Evolutionary conservation across 345 rosid species (phyloP), one percentile per base, ranked within the genome.

Genomic region (Combretum micranthum): DNA sequence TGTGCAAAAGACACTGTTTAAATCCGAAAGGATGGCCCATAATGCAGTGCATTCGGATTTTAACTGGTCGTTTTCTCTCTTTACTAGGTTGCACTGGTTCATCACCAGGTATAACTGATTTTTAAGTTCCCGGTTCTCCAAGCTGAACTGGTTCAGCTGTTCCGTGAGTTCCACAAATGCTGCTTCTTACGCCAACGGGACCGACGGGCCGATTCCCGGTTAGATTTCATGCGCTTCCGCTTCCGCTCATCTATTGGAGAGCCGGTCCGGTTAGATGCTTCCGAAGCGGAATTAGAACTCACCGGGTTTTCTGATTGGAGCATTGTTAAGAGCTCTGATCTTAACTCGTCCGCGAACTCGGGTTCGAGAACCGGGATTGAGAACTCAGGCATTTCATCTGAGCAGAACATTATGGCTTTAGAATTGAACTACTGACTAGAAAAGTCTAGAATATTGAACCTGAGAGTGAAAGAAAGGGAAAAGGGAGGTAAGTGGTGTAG

Each of bases 151-250:
- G 78, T 75, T 72, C 56, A 68, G 52, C 63, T 79, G 74, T 14
- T 77, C 73, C 3, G 84, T 64, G 42, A 85, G 68, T 47, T 82
- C 68, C 75, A 87, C 95, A 76, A 57, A 14, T 77, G 88, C 73
- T 61, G 75, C 95, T 87, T 83, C 85, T 82, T 93, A 54, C 88
- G 77, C 82, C 66, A 75, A 46, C 97, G 87, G 13, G 96, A 90
- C 70, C 92, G 66, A 57, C 84, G 70, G 10, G 99, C 97, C 14
- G 99, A 85, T 63, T 93, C 96, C 56, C 96, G 80, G 81, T 93
- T 93, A 4, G 96, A 93, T 25, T 71, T 48, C 87, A 63, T 83
- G 7, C 99, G 84, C 58, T 68, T 77, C 42, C 74, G 64, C 83
- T 84, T 93, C 68, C 64, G 74, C 64, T 93, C 97, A 11, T 84